Evolutionary conservation across 495 filamentous ascomycete genomes (phyloP).

Genomic region (Trichoderma parareesei): DNA sequence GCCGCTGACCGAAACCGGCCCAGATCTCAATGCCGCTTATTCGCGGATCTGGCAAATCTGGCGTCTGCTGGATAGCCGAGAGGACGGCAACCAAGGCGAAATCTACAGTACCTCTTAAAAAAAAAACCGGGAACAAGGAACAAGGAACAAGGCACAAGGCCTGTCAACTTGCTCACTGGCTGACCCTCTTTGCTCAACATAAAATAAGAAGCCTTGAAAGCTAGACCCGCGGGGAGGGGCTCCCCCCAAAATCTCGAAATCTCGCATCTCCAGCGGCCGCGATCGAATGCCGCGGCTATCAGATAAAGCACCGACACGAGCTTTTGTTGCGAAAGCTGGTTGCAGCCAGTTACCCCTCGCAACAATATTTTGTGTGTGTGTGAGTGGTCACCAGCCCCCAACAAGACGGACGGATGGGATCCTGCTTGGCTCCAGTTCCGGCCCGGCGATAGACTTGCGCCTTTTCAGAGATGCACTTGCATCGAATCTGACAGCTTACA

Average conservation of each 20-base stretch:
- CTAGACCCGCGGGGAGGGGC: too few relatives aligned
- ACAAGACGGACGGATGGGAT: too few relatives aligned
- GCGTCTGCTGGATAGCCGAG: neutral
- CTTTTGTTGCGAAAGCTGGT: neutral
- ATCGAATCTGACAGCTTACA: neutral
- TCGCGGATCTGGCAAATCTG: neutral
- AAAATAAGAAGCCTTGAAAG: too few relatives aligned
- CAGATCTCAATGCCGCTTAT: neutral
- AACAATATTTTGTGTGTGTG: too few relatives aligned
- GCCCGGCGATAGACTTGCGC: too few relatives aligned
- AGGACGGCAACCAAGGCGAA: too few relatives aligned
- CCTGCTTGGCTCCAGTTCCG: too few relatives aligned
- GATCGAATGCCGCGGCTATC: neutral
- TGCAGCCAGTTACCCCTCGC: neutral
- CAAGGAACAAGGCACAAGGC: neutral
- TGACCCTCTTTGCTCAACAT: too few relatives aligned
- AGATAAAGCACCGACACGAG: constrained; percentile 1
- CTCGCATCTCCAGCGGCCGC: neutral
- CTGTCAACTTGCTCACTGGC: neutral
- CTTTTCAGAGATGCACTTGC: neutral
- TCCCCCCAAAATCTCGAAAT: too few relatives aligned
- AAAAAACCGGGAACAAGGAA: neutral
- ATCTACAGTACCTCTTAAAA: too few relatives aligned
- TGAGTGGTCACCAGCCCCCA: too few relatives aligned
- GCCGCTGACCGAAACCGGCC: too few relatives aligned